Percentiles rank a stretch among this genome's conserved stretches.
Evolutionary conservation across 768 basidiomycete genomes (phyloP).

Genomic region (Rhizopogon rudus): DNA sequence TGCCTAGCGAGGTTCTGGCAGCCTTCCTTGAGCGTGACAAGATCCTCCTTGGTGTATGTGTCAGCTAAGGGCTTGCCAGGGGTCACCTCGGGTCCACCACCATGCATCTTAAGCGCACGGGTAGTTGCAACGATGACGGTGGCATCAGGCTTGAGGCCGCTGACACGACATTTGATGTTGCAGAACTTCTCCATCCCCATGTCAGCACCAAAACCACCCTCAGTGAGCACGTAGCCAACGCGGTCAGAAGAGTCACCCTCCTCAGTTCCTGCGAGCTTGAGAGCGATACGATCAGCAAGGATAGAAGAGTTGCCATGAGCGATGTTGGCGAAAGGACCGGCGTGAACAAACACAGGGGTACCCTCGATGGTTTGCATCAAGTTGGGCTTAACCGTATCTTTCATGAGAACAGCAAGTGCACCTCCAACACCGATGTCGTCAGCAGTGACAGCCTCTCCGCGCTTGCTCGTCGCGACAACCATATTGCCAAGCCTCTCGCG

Average conservation of each 20-base stretch:
- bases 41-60: conserved; percentile 91
- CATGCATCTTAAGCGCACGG: conserved; percentile 98
- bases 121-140: conserved; percentile 96
- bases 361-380: conserved; percentile 99
- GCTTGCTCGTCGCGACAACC: conserved; percentile 94
- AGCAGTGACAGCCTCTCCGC: conserved; percentile 88
- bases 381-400: conserved; percentile 98
- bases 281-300: conserved; percentile 92
- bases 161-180: conserved; percentile 97
- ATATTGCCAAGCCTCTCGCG: conserved; percentile 87
- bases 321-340: conserved; percentile 98
- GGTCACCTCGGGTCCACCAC: conserved; percentile 93
- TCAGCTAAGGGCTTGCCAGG: conserved; percentile 93
- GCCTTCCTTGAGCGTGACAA: conserved; percentile 84
- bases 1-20: conserved; percentile 92
- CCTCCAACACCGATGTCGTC: conserved; percentile 96
- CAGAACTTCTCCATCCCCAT: conserved; percentile 99
- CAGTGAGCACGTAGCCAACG: conserved; percentile 93
- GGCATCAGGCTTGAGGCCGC: conserved; percentile 90
- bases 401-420: conserved; percentile 94
- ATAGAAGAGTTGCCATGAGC: conserved; percentile 99
- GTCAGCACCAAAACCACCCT: conserved; percentile 98
- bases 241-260: conserved; percentile 78
- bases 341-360: conserved; percentile 98
- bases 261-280: conserved; percentile 95